Evolutionary conservation across 768 basidiomycete species (phyloP).

Genomic region (Russula abietina): DNA sequence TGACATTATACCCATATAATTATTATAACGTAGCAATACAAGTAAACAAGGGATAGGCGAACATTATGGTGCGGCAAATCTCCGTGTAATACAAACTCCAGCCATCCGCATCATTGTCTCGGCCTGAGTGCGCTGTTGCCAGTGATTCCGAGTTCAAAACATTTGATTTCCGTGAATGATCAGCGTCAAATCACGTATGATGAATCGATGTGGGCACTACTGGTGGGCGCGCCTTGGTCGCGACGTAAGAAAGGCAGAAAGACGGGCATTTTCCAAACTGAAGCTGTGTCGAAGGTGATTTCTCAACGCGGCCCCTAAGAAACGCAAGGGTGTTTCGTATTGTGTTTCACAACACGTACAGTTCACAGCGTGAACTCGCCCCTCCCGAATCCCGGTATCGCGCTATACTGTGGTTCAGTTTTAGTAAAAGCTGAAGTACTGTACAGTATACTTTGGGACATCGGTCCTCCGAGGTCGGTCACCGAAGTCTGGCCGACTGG

Average conservation of each 20-base stretch:
- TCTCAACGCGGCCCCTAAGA: not conserved
- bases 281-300: no score
- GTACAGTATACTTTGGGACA: no score
- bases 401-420: no score
- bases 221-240: not conserved
- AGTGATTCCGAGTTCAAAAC: no score
- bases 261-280: not conserved
- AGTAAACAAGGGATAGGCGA: not conserved
- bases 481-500: not conserved
- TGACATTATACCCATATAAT: not conserved
- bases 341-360: not conserved
- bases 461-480: not conserved
- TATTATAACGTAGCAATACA: not conserved
- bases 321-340: no score
- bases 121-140: not conserved
- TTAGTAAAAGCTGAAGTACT: not conserved
- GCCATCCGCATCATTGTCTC: not conserved
- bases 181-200: no score
- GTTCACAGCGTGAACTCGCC: not conserved
- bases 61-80: not conserved
- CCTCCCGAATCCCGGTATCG: not conserved
- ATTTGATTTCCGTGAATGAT: no score
- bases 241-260: not conserved
- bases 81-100: no score
- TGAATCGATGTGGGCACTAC: not conserved